These are phyloP conservation scores for Extremus antarcticus DNA, from an alignment of 495 filamentous ascomycete species.

Conservation along the genomic window DNA sequence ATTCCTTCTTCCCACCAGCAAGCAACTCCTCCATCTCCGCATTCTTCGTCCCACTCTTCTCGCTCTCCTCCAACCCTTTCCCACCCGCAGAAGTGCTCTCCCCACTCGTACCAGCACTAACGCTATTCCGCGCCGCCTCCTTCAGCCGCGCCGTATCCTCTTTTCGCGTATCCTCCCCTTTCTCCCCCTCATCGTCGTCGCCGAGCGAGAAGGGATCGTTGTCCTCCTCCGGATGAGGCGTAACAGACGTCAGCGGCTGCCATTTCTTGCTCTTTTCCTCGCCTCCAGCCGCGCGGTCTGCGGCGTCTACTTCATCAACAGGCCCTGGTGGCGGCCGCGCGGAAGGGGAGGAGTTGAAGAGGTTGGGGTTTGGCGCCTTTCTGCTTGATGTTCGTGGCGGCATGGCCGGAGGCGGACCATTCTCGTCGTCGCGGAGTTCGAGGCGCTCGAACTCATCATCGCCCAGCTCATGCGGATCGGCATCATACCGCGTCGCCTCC, in stretches of 20 bases:
- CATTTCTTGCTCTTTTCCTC: conserved; percentile 75
- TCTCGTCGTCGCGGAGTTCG: conserved; percentile 68
- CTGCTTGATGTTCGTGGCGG: conserved; percentile 34
- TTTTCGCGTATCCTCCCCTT: conserved; percentile 49
- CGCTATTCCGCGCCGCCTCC: conserved; percentile 8
- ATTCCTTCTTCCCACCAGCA: conserved; percentile 12
- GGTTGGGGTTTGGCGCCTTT: conserved; percentile 63
- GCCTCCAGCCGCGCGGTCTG: conserved; percentile 24
- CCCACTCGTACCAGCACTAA: conserved; percentile 3
- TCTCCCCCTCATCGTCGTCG: conserved; percentile 86
- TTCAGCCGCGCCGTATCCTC: conserved; percentile 62
- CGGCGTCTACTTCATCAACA: conserved; percentile 65
- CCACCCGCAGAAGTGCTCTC: conserved; percentile 4
- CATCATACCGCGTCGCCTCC: conserved; percentile 85
- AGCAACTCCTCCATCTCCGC: conserved; percentile 36
- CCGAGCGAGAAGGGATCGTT: conserved; percentile 94
- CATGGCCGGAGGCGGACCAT: conserved; percentile 4
- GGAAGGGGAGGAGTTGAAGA: conserved; percentile 62
- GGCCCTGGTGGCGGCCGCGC: conserved; percentile 43
- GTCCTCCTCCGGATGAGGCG: conserved; percentile 75
- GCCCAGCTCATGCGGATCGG: conserved; percentile 79
- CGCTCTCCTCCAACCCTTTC: conserved; percentile 28
- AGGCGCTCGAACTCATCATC: conserved; percentile 81
- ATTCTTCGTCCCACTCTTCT: conserved; percentile 34
- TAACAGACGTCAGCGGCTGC: conserved; percentile 83